A percentile compares a stretch with the other conserved stretches of the same genome.
Evolutionary conservation across 2,329 filamentous ascomycete genomes (phyloP).

Genomic region (Ophiostoma quercus): DNA sequence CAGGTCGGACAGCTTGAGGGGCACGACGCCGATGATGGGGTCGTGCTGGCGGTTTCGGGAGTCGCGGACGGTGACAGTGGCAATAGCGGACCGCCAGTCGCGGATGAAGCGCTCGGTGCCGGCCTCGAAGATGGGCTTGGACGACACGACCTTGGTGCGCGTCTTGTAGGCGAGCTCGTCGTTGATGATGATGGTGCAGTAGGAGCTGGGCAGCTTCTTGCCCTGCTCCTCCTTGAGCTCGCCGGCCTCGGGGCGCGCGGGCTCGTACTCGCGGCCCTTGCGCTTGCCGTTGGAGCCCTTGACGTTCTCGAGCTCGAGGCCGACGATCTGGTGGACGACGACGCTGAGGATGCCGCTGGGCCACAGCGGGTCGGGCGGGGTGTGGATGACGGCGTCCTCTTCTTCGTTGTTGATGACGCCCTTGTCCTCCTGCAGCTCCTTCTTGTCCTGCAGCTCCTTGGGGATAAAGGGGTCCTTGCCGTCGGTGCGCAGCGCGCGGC

Average conservation of each 20-base stretch:
- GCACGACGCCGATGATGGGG: constrained; percentile 86
- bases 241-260: constrained; percentile 72
- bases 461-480: constrained; percentile 77
- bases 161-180: constrained; percentile 88
- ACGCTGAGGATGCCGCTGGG: constrained; percentile 83
- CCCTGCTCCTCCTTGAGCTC: constrained; percentile 82
- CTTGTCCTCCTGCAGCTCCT: constrained; percentile 82
- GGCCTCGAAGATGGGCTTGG: constrained; percentile 94
- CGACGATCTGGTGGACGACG: constrained; percentile 90
- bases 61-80: constrained; percentile 85
- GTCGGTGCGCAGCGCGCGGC: constrained; percentile 76
- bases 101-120: constrained; percentile 89
- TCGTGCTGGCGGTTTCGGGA: constrained; percentile 87
- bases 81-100: constrained; percentile 83
- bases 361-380: constrained; percentile 93
- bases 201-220: constrained; percentile 76
- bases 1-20: constrained; percentile 81
- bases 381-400: constrained; percentile 82
- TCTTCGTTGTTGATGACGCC: constrained; percentile 65
- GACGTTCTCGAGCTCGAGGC: constrained; percentile 84
- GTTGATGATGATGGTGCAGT: constrained; percentile 87
- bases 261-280: constrained; percentile 82
- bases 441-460: constrained; percentile 64
- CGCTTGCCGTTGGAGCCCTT: constrained; percentile 76
- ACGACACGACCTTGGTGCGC: constrained; percentile 87